These are phyloP conservation scores for Penicillium chermesinum DNA, from an alignment of 495 filamentous ascomycete species.

Conservation along the genomic window DNA sequence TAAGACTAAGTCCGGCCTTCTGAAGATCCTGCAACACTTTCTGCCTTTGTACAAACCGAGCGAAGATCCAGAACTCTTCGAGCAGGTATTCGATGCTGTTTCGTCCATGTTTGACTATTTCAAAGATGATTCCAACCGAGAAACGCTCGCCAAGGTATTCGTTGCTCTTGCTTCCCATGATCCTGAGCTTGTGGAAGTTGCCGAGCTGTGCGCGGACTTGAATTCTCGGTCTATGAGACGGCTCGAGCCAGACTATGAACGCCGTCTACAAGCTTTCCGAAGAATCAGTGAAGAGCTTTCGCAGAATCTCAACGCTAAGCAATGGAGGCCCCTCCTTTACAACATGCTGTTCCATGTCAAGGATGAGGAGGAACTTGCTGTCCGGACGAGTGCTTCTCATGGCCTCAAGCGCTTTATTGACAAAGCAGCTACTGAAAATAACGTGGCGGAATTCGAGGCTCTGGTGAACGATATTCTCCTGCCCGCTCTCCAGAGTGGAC, in stretches of 20 bases:
- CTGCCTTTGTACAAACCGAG: slow-evolving; percentile 56
- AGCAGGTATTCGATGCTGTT: slow-evolving; percentile 56
- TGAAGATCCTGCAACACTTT: slow-evolving; percentile 71
- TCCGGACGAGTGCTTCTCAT: slow-evolving; percentile 79
- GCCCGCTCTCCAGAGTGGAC: slow-evolving; percentile 69
- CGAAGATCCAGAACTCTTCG: slow-evolving; percentile 38
- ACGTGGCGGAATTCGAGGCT: slow-evolving; percentile 38
- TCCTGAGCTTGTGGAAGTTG: slow-evolving; percentile 54
- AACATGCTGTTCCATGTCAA: slow-evolving; percentile 87
- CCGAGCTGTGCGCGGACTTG: slow-evolving; percentile 67
- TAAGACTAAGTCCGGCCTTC: slow-evolving; percentile 72
- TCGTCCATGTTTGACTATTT: slow-evolving; percentile 81
- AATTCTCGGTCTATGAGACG: slow-evolving; percentile 67
- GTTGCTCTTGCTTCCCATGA: slow-evolving; percentile 61
- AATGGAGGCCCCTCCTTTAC: slow-evolving; percentile 86
- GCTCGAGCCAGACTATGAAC: slow-evolving; percentile 81
- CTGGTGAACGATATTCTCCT: slow-evolving; percentile 60
- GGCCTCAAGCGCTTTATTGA: slow-evolving; percentile 78
- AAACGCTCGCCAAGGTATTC: slow-evolving; percentile 66
- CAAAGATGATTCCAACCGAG: slow-evolving; percentile 68
- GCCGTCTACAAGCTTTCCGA: slow-evolving; percentile 71
- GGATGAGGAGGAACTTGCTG: slow-evolving; percentile 81
- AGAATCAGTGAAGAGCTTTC: slow-evolving; percentile 55
- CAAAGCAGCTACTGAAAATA: slow-evolving; percentile 32
- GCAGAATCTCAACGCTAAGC: slow-evolving; percentile 56